phyloP scores from a whole-genome alignment of 345 rosid species.

The Trapa bicornis region DNA sequence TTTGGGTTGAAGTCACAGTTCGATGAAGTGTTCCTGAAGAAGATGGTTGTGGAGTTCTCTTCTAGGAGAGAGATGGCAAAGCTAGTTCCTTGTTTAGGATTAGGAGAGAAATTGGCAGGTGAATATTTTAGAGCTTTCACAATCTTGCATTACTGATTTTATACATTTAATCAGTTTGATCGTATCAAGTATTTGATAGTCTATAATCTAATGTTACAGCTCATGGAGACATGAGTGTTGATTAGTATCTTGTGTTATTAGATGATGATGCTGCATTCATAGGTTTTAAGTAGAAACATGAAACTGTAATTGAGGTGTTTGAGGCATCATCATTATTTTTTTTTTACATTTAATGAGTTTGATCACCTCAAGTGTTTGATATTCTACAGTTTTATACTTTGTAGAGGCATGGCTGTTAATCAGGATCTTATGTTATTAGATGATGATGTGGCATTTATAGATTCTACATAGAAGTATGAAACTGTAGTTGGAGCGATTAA shows the following conservation, averaged over 20 bases:
- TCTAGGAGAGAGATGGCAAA: constrained; percentile 47
- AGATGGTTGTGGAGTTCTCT: constrained; percentile 33
- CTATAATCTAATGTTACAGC: background rate
- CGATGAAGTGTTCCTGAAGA: constrained; percentile 35
- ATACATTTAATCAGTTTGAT: background rate
- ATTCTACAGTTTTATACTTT: too few species aligned
- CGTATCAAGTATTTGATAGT: background rate
- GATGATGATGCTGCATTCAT: background rate
- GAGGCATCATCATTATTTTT: too few species aligned
- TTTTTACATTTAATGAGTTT: too few species aligned
- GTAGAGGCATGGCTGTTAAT: too few species aligned
- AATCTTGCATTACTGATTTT: background rate
- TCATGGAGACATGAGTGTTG: background rate
- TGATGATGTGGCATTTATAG: background rate
- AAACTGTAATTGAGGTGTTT: background rate
- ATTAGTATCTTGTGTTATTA: background rate
- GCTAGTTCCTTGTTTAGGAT: constrained; percentile 30
- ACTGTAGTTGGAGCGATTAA: background rate
- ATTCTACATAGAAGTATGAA: background rate
- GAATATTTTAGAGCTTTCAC: constrained; percentile 2
- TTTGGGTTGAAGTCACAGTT: constrained; percentile 31
- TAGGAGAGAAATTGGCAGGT: constrained; percentile 39
- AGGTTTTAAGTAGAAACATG: background rate
- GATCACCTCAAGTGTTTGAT: too few species aligned
- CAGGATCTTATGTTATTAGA: background rate